Conservation (phyloP, 1,139 yeast species). For the Geotrichum armillariae region DNA sequence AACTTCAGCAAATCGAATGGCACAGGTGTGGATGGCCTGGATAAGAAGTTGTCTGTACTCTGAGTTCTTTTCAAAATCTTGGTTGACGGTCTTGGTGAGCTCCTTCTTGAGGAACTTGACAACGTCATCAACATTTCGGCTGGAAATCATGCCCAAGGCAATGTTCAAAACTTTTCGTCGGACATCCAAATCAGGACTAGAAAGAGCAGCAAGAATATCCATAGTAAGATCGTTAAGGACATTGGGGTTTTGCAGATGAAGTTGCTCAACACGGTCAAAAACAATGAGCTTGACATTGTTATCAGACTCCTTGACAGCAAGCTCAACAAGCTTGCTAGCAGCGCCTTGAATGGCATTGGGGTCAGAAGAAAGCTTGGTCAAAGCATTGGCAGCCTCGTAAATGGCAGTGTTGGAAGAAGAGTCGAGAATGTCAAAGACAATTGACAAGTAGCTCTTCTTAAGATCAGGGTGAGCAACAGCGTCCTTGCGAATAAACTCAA, state of each 20-base stretch:
- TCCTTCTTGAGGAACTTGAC: conserved; percentile 90
- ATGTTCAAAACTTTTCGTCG: conserved; percentile 85
- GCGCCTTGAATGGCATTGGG: conserved; percentile 69
- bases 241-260: conserved; percentile 77
- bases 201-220: conserved; percentile 81
- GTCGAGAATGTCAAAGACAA: conserved; percentile 73
- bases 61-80: conserved; percentile 67
- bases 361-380: conserved; percentile 69
- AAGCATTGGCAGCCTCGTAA: conserved; percentile 88
- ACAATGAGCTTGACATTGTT: conserved; percentile 92
- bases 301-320: conserved; percentile 90
- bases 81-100: conserved; percentile 67
- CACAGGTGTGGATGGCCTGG: conserved; percentile 85
- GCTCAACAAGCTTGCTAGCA: conserved; percentile 83
- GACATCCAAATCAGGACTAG: conserved; percentile 88
- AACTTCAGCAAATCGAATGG: conserved; percentile 84
- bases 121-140: conserved; percentile 93
- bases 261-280: conserved; percentile 77
- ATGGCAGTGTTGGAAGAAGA: conserved; percentile 73
- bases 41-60: conserved; percentile 90
- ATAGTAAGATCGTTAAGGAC: conserved; percentile 80
- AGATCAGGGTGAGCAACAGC: conserved; percentile 63
- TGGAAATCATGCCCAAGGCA: conserved; percentile 73
- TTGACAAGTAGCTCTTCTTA: conserved; percentile 67
- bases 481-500: conserved; percentile 88